phyloP scores from a whole-genome alignment of 129 eudicot species.

The Saussurea involucrata region DNA sequence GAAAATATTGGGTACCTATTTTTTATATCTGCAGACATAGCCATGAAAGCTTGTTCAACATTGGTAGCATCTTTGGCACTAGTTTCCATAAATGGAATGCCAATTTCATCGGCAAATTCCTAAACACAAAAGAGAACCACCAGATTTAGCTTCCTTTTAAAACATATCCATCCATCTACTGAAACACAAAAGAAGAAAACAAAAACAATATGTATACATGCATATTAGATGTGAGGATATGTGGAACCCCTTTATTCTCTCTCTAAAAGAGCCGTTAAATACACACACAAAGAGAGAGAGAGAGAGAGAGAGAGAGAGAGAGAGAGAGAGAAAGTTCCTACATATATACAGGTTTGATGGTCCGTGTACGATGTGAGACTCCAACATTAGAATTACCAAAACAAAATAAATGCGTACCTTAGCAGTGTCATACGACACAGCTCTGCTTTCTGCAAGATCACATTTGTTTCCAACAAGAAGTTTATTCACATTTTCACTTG shows the following conservation, averaged over 20 bases:
- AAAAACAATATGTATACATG: background rate
- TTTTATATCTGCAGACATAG: conserved; percentile 44
- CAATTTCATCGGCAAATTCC: conserved; percentile 41
- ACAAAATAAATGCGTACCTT: conserved; percentile 11
- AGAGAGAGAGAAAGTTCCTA: background rate
- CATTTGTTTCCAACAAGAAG: conserved; percentile 52
- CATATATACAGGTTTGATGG: background rate
- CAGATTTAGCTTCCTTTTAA: conserved; percentile 11
- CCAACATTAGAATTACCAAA: background rate
- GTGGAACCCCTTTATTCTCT: too few relatives aligned
- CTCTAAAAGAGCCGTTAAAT: too few relatives aligned
- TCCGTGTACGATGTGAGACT: background rate
- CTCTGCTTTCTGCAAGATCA: conserved; percentile 40
- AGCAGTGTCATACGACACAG: conserved; percentile 23
- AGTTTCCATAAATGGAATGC: conserved; percentile 44
- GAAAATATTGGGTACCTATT: conserved; percentile 20
- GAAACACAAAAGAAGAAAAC: background rate
- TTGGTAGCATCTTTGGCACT: conserved; percentile 53
- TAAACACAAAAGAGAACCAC: conserved; percentile 12
- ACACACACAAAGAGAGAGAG: background rate
- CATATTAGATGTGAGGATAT: background rate
- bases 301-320: background rate
- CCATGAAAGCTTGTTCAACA: conserved; percentile 93
- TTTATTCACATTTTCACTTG: conserved; percentile 44
- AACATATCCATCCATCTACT: background rate